Base-by-base conservation (phyloP, 164 flowering plant species). In the Saururus chinensis region DNA sequence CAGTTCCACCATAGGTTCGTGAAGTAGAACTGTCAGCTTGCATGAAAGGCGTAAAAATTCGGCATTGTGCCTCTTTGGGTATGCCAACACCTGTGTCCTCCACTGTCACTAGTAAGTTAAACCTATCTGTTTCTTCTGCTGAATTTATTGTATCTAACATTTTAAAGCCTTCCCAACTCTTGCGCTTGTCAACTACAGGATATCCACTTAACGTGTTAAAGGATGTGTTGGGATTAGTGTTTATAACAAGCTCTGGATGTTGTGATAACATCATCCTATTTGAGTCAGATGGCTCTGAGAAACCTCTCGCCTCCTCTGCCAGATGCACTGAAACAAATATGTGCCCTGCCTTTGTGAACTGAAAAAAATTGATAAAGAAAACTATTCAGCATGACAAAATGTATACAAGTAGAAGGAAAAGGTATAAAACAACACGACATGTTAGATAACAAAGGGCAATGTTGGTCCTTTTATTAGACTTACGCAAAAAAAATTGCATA, bases 1-100 rank as follows among this genome's bases (percentile, higher is more conserved):
- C 98, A 19, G 98, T 89, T 25, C 98, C 98, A 60, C 98, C 98
- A 76, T 92, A 82, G 17, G 74, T 82, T 41, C 98, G 81, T 9
- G 98, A 89, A 4, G 95, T 87, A 19, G 98, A 89, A 73, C 96
- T 88, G 66, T 88, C 98, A 23, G 95, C 98, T 76, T 92, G 98
- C 93, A 89, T 79, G 66, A 92, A 92, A 60, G 97, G 97, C 64
- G 74, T 84, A 79, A 92, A 92, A 30, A 92, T 85, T 17, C 86
- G 88, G 37, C 60, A 64, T 68, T 92, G 96, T 62, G 89, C 95
- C 16, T 86, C 84, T 40, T 1, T 60, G 42, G 86, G 86, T 57
- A 92, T 92, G 57, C 98, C 98, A 7, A 77, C 81, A 23, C 98
- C 98, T 4, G 98, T 92, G 70, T 92, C 98, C 75, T 93, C 98